Evolutionary conservation across 208 protist species (phyloP), one percentile per base, ranked within the genome.

Genomic region (Leishmania braziliensis): DNA sequence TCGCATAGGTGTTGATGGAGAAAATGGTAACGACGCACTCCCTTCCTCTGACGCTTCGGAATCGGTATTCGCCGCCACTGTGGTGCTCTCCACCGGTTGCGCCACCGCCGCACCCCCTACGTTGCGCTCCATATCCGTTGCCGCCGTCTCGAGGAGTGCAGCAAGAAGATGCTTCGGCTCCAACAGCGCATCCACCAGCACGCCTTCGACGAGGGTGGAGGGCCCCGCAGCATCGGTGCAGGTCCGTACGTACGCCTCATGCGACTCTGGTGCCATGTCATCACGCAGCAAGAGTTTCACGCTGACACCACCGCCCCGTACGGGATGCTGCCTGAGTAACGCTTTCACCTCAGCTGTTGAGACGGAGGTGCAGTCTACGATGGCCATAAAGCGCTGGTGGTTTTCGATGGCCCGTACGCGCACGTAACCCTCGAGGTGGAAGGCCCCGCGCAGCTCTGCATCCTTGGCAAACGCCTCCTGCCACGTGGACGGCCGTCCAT

Each of bases 351-450:
- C 62, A 33, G 76, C 65, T 29, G 81, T 29, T n/a, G 84, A 70
- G 8, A 94, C 50, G 20, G 85, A 86, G 18, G 86, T 90, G 51
- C 72, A 78, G 75, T 94, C 91, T 60, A 94, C 84, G 9, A 88
- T 77, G 12, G 89, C 77, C 16, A 83, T 75, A 39, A 70, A 75
- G 26, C 70, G 77, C 29, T 26, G 51, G 1, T 62, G n/a, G 3
- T 58, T 33, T 10, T 80, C 72, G 9, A 75, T 43, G 2, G 90
- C 73, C 14, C 90, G 89, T 36, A 95, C 82, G 51, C 68, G 80
- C 48, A 92, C 87, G 70, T 85, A 82, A 5, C 83, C 86, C 51
- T 84, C 69, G 36, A 93, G 79, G 6, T 86, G 79, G 78, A 95
- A 92, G 63, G n/a, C 33, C 2, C 63, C 68, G 48, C 83, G 78